These are phyloP conservation scores for Acidomyces sp. DNA, from an alignment of 495 filamentous ascomycete genomes.

Conservation along the genomic window DNA sequence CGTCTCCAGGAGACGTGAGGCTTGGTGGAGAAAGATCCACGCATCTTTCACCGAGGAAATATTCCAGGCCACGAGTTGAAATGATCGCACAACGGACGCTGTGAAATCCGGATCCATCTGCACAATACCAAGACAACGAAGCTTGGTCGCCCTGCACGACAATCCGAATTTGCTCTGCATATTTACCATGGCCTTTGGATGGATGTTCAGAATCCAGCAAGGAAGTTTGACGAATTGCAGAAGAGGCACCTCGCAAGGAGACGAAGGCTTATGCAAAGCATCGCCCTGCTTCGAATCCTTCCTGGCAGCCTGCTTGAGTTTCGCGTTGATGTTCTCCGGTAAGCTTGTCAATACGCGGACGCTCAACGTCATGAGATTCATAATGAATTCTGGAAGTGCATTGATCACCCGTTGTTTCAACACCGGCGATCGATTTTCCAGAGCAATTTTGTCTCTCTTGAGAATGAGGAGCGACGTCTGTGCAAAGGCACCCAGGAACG, in stretches of 20 bases:
- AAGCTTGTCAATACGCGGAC: constrained; percentile 1
- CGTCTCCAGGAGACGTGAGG: no score
- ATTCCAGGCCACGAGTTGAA: neutral
- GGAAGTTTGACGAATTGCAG: neutral
- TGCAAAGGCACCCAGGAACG: neutral
- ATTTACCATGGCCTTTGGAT: neutral
- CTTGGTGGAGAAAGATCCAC: no score
- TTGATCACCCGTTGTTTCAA: neutral
- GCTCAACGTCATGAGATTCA: neutral
- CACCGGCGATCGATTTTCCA: neutral
- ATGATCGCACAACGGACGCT: neutral
- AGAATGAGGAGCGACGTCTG: no score
- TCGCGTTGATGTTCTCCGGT: constrained; percentile 8
- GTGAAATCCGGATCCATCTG: neutral
- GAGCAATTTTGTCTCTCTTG: no score
- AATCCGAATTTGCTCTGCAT: neutral
- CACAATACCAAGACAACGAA: neutral
- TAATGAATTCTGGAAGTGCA: neutral
- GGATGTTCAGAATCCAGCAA: neutral
- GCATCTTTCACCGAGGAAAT: constrained; percentile 4
- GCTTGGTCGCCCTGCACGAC: neutral
- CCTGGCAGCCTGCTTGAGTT: constrained; percentile 1
- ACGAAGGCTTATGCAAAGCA: neutral
- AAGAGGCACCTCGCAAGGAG: no score
- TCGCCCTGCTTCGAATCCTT: constrained; percentile 5